A percentile compares a stretch with the other conserved stretches of the same genome.
Evolutionary conservation across 495 filamentous ascomycete genomes (phyloP).

Genomic region (Aspergillus asperescens): DNA sequence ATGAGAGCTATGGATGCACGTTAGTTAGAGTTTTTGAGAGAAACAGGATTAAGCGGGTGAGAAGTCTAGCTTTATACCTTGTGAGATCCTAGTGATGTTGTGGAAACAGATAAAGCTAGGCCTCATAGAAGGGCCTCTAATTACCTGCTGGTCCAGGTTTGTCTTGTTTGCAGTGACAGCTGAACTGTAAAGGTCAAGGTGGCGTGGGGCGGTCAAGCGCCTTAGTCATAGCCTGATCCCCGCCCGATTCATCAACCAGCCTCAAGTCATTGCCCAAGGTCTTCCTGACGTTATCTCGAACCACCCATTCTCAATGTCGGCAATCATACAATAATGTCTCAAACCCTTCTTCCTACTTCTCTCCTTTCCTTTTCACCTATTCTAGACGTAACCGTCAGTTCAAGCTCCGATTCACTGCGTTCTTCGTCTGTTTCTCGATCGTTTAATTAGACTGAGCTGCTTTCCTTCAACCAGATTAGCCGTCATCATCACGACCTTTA

Average conservation of each 20-base stretch:
- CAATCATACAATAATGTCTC: conserved; percentile 15
- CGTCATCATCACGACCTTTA: background rate
- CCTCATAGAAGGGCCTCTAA: background rate
- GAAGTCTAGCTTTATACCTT: background rate
- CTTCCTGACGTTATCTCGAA: conserved; percentile 1
- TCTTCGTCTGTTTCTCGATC: conserved; percentile 13
- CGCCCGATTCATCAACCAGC: conserved; percentile 7
- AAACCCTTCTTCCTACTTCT: background rate
- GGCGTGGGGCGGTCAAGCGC: conserved; percentile 4
- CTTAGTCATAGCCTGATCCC: conserved; percentile 13
- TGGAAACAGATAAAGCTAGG: background rate
- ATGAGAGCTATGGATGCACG: background rate
- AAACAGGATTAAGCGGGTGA: background rate
- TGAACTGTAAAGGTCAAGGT: too few relatives aligned
- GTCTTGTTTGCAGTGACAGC: conserved; percentile 15
- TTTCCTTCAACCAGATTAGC: conserved; percentile 10
- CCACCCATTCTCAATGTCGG: conserved; percentile 5
- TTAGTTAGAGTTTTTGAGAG: background rate
- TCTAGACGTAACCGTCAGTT: conserved; percentile 20
- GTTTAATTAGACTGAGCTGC: conserved; percentile 14
- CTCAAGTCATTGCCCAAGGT: background rate
- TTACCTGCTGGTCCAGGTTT: conserved; percentile 4
- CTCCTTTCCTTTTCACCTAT: conserved; percentile 6
- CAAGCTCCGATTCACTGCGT: conserved; percentile 14
- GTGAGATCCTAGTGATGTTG: background rate